These are phyloP conservation scores for Colletotrichum lupini DNA, from an alignment of 2,329 filamentous ascomycete species.

Conservation along the genomic window DNA sequence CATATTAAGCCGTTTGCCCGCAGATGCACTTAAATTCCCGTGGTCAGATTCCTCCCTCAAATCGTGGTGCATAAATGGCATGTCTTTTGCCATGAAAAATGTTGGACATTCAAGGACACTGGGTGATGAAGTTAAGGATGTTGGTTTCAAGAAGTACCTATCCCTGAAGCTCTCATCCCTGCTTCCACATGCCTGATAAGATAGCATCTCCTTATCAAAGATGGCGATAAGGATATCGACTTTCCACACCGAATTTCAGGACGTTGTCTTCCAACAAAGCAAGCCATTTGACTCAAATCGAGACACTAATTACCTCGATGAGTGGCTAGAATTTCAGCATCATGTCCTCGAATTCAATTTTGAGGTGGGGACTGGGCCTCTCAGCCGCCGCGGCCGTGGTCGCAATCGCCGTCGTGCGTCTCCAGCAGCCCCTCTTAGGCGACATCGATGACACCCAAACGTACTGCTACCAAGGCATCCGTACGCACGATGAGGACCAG, in stretches of 20 bases:
- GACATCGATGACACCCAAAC: conserved; percentile 36
- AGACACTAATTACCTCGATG: conserved; percentile 2
- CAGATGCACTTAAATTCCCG: neutral
- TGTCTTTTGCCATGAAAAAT: neutral
- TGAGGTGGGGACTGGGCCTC: conserved; percentile 40
- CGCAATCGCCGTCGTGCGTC: conserved; percentile 44
- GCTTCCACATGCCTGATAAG: conserved; percentile 10
- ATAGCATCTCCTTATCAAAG: conserved; percentile 18
- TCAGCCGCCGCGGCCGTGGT: conserved; percentile 42
- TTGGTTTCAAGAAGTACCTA: neutral
- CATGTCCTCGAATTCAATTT: conserved; percentile 22
- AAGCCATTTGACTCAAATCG: neutral
- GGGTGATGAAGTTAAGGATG: neutral
- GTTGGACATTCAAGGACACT: neutral
- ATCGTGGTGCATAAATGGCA: neutral
- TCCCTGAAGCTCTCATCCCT: neutral
- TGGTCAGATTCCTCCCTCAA: neutral
- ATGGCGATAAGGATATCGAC: conserved; percentile 24
- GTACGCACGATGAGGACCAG: conserved; percentile 48
- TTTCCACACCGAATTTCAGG: conserved; percentile 25
- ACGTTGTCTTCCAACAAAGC: neutral
- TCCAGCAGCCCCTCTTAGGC: conserved; percentile 35
- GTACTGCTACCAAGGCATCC: conserved; percentile 53
- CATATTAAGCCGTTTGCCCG: neutral
- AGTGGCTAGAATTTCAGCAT: neutral